Base-by-base conservation (phyloP, 306 rosid species). In the Quercus parvula region DNA sequence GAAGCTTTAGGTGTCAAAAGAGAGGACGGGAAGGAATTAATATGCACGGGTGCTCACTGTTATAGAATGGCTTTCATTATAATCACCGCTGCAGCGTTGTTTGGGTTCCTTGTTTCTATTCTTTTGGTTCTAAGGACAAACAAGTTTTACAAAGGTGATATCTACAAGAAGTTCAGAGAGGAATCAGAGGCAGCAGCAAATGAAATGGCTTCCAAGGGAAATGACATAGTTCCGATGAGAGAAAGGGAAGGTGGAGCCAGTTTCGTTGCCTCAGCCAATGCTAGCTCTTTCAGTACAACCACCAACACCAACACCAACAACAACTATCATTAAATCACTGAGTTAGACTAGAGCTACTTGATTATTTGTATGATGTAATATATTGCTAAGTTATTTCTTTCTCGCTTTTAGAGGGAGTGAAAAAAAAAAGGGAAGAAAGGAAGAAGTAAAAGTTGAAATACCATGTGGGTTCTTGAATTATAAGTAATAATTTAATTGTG, bases 51-150 rank as follows among this genome's bases (percentile, higher is more conserved):
- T 9, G 89, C 73, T 0, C 68, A 75, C 0, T 91, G 97, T 58
- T 89, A 86, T 62, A 82, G 28, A 68, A 70, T 78, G 87, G 81
- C 90, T 6, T 89, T 91, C 73, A n/a, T 85, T 27, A 88, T 91
- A 73, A 88, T 89, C 75, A 78, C 94, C 0, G 88, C 79, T 0
- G 84, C 79, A 2, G 83, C 91, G 0, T 70, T 91, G 62, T 27
- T 88, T 10, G 97, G 89, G 4, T 75, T 81, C 62, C 33, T 88
- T 54, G 84, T 83, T 46, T 91, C 94, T 0, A 24, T 83, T 9
- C 64, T 89, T 73, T 81, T 91, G 77, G 97, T 88, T 35, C 24
- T 91, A 2, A 78, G 97, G 76, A 91, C 97, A 1, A 81, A 83
- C 20, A 81, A 88, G 0, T 91, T 88, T 59, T 91, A 91, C 74